phyloP scores from a whole-genome alignment of 1,139 yeast genomes.

The Taiozyma sp. region DNA sequence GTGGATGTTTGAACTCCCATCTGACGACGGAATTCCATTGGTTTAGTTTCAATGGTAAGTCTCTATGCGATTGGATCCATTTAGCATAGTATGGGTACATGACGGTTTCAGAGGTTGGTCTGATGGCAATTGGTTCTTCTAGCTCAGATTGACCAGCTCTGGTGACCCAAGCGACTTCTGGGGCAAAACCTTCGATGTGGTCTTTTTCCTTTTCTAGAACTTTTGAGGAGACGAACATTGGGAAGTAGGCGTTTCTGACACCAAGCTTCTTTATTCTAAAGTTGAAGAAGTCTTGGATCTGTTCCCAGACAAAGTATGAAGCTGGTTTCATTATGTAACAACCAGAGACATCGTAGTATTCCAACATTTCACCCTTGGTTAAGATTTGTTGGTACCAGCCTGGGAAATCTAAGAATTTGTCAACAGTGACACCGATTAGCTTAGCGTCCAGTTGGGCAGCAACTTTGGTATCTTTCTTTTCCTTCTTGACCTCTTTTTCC shows the following conservation, averaged over 20 bases:
- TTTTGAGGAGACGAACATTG: slow-evolving; percentile 92
- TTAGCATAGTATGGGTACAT: slow-evolving; percentile 99
- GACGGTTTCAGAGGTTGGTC: slow-evolving; percentile 99
- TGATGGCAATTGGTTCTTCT: slow-evolving; percentile 97
- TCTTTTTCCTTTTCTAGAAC: slow-evolving; percentile 97
- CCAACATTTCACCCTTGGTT: slow-evolving; percentile 96
- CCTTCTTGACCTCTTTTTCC: slow-evolving; percentile 25
- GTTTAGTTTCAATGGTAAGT: slow-evolving; percentile 89
- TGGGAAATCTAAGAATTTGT: slow-evolving; percentile 86
- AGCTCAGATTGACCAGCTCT: slow-evolving; percentile 90
- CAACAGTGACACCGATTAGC: slow-evolving; percentile 92
- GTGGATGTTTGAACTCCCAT: slow-evolving; percentile 99
- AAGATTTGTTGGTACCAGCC: slow-evolving; percentile 96
- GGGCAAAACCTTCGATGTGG: slow-evolving; percentile 98
- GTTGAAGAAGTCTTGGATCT: slow-evolving; percentile 85
- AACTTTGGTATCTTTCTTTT: slow-evolving; percentile 21
- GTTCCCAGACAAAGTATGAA: slow-evolving; percentile 93
- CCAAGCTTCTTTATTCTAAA: slow-evolving; percentile 76
- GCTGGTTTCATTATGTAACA: slow-evolving; percentile 97
- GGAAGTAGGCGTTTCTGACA: slow-evolving; percentile 94
- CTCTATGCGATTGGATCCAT: slow-evolving; percentile 98
- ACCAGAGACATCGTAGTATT: slow-evolving; percentile 97
- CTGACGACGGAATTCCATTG: slow-evolving; percentile 99
- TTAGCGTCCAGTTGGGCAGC: slow-evolving; percentile 76
- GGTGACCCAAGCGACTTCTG: slow-evolving; percentile 99